Evolutionary conservation across 2,329 filamentous ascomycete species (phyloP).

Genomic region (Chrysosporium keratinophilum): DNA sequence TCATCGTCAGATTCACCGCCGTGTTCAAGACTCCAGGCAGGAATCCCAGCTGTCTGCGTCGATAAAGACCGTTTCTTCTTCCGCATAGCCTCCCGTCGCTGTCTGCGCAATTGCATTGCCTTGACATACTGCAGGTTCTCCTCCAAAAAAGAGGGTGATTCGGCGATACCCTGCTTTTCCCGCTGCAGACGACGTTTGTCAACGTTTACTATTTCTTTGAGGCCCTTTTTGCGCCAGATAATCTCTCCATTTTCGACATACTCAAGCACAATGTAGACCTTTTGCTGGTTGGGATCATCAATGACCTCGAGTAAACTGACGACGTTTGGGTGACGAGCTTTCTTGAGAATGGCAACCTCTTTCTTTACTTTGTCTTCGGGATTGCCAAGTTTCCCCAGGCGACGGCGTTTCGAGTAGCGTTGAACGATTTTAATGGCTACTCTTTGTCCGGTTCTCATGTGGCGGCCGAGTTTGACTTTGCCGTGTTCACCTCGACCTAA

Average conservation of each 20-base stretch:
- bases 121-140: conserved; percentile 36
- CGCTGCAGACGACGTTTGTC: conserved; percentile 71
- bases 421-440: conserved; percentile 99
- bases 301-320: conserved; percentile 94
- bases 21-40: conserved; percentile 77
- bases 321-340: conserved; percentile 94
- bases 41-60: conserved; percentile 43
- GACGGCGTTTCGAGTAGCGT: conserved; percentile 82
- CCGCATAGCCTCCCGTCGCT: conserved; percentile 46
- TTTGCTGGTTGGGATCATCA: conserved; percentile 89
- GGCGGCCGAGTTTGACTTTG: conserved; percentile 90
- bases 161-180: conserved; percentile 63
- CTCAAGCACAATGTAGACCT: conserved; percentile 96
- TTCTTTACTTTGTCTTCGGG: conserved; percentile 69
- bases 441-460: conserved; percentile 61
- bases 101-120: conserved; percentile 28
- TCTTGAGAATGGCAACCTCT: conserved; percentile 96
- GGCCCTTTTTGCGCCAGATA: conserved; percentile 80
- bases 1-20: conserved; percentile 52
- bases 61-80: conserved; percentile 52
- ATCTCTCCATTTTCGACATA: conserved; percentile 92
- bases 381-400: conserved; percentile 65
- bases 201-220: conserved; percentile 69
- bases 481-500: conserved; percentile 92
- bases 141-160: conserved; percentile 47